A percentile compares a stretch with the other conserved stretches of the same genome.
phyloP scores from a whole-genome alignment of 495 filamentous ascomycete species.

The Penicillium desertorum region DNA sequence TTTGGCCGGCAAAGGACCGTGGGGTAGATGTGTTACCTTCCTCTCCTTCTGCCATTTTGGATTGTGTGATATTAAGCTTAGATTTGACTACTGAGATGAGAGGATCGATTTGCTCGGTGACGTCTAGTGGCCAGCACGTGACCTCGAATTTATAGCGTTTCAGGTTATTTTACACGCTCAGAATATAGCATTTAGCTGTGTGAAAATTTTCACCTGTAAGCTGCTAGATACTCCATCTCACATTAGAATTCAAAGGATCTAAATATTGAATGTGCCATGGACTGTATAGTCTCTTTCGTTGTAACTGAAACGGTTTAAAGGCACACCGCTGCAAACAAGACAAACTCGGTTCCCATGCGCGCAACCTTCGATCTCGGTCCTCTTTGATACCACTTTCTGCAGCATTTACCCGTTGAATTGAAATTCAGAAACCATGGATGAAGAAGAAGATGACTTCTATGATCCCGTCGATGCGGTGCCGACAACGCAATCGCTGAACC shows the following conservation, averaged over 20 bases:
- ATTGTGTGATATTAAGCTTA: background rate
- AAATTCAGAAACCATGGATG: slow-evolving; percentile 40
- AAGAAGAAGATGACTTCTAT: slow-evolving; percentile 57
- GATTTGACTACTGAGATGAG: background rate
- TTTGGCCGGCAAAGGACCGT: slow-evolving; percentile 70
- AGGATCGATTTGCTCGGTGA: slow-evolving; percentile 12
- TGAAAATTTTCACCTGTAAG: too few species aligned
- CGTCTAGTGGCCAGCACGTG: slow-evolving; percentile 25
- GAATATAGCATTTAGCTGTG: background rate
- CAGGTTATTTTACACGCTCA: background rate
- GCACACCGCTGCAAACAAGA: slow-evolving; percentile 33
- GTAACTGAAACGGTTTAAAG: background rate
- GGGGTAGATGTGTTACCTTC: slow-evolving; percentile 42
- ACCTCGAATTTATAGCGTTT: slow-evolving; percentile 1
- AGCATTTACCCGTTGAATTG: slow-evolving; percentile 11
- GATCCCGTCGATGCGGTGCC: slow-evolving; percentile 49
- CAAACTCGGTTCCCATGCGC: slow-evolving; percentile 34
- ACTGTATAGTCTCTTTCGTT: background rate
- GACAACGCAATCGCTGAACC: slow-evolving; percentile 28
- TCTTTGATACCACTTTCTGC: slow-evolving; percentile 21
- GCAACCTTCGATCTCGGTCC: slow-evolving; percentile 23
- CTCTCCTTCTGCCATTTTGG: slow-evolving; percentile 39
- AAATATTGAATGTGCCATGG: too few species aligned
- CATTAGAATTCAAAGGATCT: too few species aligned
- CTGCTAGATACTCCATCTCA: too few species aligned